phyloP scores from a whole-genome alignment of 2,329 filamentous ascomycete genomes.

The Penicillium sumatraense region DNA sequence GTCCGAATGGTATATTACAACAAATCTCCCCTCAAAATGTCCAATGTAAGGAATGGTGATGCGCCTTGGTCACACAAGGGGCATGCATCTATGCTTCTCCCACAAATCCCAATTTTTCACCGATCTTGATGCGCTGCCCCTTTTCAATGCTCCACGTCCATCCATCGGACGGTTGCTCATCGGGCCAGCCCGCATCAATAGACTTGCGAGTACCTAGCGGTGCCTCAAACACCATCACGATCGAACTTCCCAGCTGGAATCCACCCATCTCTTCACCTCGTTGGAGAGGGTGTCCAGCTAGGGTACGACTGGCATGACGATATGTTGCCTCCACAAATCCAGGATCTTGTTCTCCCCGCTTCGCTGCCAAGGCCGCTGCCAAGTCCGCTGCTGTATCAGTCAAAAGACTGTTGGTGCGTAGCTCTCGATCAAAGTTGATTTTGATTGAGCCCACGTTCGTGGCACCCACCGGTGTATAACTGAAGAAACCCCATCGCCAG shows the following conservation, averaged over 20 bases:
- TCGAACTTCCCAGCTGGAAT: slow-evolving; percentile 91
- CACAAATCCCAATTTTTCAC: slow-evolving; percentile 80
- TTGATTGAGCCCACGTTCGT: slow-evolving; percentile 97
- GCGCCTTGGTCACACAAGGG: background rate
- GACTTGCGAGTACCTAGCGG: slow-evolving; percentile 66
- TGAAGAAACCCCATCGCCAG: slow-evolving; percentile 98
- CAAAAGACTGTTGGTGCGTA: slow-evolving; percentile 87
- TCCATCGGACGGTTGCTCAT: slow-evolving; percentile 64
- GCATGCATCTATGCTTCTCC: slow-evolving; percentile 27
- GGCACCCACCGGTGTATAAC: slow-evolving; percentile 90
- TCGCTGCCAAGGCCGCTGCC: slow-evolving; percentile 78
- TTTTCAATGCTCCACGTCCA: slow-evolving; percentile 88
- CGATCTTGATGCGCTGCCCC: slow-evolving; percentile 87
- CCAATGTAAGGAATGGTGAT: background rate
- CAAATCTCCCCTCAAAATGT: background rate
- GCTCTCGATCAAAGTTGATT: slow-evolving; percentile 93
- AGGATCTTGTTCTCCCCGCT: slow-evolving; percentile 79
- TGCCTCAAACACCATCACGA: slow-evolving; percentile 96
- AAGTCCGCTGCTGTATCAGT: slow-evolving; percentile 91
- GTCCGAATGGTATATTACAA: slow-evolving; percentile 2
- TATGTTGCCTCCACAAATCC: slow-evolving; percentile 95
- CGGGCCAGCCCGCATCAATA: slow-evolving; percentile 65
- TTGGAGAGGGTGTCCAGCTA: slow-evolving; percentile 81
- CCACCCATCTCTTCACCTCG: slow-evolving; percentile 97
- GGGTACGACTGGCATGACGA: slow-evolving; percentile 71